Conservation (phyloP, 2,329 filamentous ascomycete genomes). For the Hymenoscyphus albidus region DNA sequence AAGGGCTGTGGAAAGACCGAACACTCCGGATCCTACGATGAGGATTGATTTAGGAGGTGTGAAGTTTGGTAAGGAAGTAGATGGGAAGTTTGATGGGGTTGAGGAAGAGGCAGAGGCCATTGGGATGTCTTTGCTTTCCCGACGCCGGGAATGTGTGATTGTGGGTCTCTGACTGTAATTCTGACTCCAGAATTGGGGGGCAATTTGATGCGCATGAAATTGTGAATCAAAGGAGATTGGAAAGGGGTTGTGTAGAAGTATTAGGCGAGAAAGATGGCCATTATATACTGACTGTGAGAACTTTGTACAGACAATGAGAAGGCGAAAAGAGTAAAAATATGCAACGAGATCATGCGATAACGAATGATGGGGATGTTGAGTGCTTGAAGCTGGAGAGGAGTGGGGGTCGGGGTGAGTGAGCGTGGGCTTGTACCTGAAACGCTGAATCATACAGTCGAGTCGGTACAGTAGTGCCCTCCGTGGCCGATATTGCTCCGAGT, state of each 20-base stretch:
- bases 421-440: no score
- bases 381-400: not conserved
- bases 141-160: constrained; percentile 5
- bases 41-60: constrained; percentile 50
- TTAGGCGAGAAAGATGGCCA: not conserved
- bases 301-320: not conserved
- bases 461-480: not conserved
- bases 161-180: constrained; percentile 5
- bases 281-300: not conserved
- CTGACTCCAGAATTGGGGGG: constrained; percentile 2
- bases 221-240: not conserved
- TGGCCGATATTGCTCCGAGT: not conserved
- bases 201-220: not conserved
- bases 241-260: not conserved
- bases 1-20: constrained; percentile 63
- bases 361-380: not conserved
- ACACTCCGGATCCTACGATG: constrained; percentile 60
- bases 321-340: not conserved
- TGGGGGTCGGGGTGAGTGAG: not conserved
- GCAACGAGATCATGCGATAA: not conserved
- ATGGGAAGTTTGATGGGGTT: not conserved
- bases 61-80: constrained; percentile 8
- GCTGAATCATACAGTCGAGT: not conserved
- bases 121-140: not conserved
- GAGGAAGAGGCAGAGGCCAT: constrained; percentile 8